Percentiles rank a stretch among this genome's conserved stretches.
Evolutionary conservation across 495 filamentous ascomycete genomes (phyloP).

Genomic region (Penicillium longicatenatum): DNA sequence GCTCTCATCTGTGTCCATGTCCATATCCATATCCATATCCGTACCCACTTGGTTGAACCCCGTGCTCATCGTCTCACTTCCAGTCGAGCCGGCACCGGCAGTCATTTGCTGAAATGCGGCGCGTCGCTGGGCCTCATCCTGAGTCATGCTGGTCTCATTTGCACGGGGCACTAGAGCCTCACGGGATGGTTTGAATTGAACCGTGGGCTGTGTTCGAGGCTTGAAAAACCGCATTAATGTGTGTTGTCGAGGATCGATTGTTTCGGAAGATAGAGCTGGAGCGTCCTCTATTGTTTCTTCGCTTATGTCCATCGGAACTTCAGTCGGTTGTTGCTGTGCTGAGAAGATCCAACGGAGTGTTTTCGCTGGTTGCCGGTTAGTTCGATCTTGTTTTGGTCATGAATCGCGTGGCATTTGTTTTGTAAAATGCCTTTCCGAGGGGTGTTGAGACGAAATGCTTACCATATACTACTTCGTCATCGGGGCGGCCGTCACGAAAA

Average conservation of each 20-base stretch:
- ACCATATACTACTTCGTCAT: conserved; percentile 50
- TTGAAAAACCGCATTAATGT: conserved; percentile 48
- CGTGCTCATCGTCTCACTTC: conserved; percentile 29
- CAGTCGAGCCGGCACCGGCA: conserved; percentile 20
- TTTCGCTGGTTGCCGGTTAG: conserved; percentile 39
- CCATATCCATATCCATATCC: conserved; percentile 43
- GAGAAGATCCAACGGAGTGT: conserved; percentile 50
- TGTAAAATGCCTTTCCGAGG: not conserved
- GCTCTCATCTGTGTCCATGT: conserved; percentile 52
- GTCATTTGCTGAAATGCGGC: conserved; percentile 22
- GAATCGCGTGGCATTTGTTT: not conserved
- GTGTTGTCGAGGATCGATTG: conserved; percentile 47
- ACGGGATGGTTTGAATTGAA: conserved; percentile 29
- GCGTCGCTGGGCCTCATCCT: conserved; percentile 21
- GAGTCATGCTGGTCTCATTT: conserved; percentile 21
- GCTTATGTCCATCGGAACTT: conserved; percentile 17
- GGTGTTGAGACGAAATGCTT: conserved; percentile 9
- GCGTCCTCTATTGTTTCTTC: conserved; percentile 33
- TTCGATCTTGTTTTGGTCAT: not conserved
- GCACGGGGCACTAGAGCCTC: conserved; percentile 32
- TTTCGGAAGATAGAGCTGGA: conserved; percentile 26
- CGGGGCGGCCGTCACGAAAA: conserved; percentile 51
- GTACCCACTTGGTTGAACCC: conserved; percentile 20
- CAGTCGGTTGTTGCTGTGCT: conserved; percentile 33
- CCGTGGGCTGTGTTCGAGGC: conserved; percentile 27